Base-by-base conservation (phyloP, 2,329 filamentous ascomycete species). In the Fusarium sp. region DNA sequence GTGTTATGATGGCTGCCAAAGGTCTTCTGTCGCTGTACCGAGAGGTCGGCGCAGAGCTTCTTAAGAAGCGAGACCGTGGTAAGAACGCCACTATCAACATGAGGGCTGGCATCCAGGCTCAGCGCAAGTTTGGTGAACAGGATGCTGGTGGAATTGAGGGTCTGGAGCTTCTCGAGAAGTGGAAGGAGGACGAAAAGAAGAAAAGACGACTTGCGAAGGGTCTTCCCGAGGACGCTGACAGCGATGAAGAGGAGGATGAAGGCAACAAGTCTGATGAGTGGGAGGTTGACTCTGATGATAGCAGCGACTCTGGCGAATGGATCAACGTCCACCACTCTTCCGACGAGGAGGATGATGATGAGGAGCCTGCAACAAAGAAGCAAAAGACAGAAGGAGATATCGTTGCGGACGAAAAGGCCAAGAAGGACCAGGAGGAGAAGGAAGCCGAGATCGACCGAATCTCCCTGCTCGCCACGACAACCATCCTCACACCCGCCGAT, bases 1-100 rank as follows among this genome's bases (percentile, higher is more conserved):
- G 95, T 62, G 92, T 96, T n/a, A 94, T 97, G 87, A 98, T 99
- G 96, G 96, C 96, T 9, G 94, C 95, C 15, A 95, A 96, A 78
- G 95, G 96, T 67, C 83, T 99, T 8, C 83, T 99, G 41, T 93
- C 93, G 24, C 84, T 99, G 7, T 99, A 97, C 82, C 86, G 96
- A 71, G 94, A 98, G 75, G 92, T 97, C 15, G 94, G 91, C 35
- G 93, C 96, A 0, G 92, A 97, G 70, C 87, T 98, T 81, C 83
- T 99, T 62, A 91, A 91, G 79, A 96, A 93, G 84, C 89, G 92
- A 75, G 96, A 97, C 76, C 89, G 96, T 72, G 96, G 96, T 74
- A 97, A 97, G 82, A 90, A 94, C 53, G 96, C 96, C 14, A 89
- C 93, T 1, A 94, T 99, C 77, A 90, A 90, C 17, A 82, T 99